phyloP scores from a whole-genome alignment of 192 early-diverging fungal species.

The Mortierella alpina region DNA sequence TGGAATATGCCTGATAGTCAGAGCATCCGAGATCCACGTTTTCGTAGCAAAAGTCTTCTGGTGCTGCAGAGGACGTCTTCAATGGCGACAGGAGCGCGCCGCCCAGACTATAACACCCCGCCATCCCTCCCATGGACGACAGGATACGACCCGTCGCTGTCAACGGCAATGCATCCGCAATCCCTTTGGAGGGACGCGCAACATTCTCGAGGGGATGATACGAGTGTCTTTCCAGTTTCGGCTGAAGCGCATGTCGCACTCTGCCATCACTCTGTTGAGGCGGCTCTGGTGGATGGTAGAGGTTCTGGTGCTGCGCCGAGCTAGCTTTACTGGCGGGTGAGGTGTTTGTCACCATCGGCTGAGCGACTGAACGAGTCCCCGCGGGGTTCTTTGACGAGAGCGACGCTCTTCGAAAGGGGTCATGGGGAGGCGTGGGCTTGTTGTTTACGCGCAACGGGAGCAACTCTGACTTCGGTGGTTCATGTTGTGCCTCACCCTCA shows the following conservation, averaged over 20 bases:
- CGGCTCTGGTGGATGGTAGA: conserved; percentile 31
- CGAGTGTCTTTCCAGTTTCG: not conserved
- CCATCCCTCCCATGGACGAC: conserved; percentile 28
- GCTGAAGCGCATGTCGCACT: not conserved
- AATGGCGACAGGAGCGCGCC: no score
- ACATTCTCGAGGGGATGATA: not conserved
- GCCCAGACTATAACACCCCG: conserved; percentile 15
- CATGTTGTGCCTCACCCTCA: not conserved
- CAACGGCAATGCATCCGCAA: not conserved
- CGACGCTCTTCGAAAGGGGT: conserved; percentile 35
- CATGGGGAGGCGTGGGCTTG: conserved; percentile 42
- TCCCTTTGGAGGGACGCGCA: not conserved
- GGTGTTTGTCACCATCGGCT: not conserved
- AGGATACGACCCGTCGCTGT: conserved; percentile 32
- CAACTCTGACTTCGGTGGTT: conserved; percentile 5
- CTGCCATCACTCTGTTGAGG: not conserved
- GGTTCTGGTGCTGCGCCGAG: conserved; percentile 10
- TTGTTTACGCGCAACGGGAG: conserved; percentile 27
- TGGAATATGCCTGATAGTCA: no score
- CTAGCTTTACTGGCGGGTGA: not conserved
- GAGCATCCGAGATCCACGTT: no score
- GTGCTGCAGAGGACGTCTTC: no score
- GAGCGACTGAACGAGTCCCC: no score
- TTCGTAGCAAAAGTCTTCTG: no score
- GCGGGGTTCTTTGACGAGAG: not conserved